Base-by-base conservation (phyloP, 108 stramenopile genomes). In the Nitzschia sp. region DNA sequence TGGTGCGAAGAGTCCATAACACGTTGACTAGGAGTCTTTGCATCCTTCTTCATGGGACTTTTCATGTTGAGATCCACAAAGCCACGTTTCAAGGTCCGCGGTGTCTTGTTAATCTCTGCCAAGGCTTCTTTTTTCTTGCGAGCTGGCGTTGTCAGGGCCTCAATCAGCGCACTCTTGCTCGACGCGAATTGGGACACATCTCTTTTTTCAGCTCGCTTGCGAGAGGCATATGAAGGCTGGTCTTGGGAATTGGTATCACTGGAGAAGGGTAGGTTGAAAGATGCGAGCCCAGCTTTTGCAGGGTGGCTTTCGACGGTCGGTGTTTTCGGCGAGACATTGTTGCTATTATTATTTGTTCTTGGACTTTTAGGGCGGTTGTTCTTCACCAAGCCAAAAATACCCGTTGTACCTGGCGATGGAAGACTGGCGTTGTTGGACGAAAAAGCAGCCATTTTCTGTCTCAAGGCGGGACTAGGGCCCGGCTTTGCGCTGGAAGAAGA, bases 1-100 rank as follows among this genome's bases (percentile, higher is more conserved):
- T 62, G 60, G 2, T 53, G 26, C 1, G 45, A 60, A 9, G 30
- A 22, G 41, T 71, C 70, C 34, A 61, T 38, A 11, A 71, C n/a
- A 53, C 70, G 48, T 67, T 56, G 53, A 1, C 32, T 23, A 29
- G 70, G 59, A 41, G 50, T 54, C 17, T 17, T 27, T 13, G 50
- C 21, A 34, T 71, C 47, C 3, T 34, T 36, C 27, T n/a, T 11
- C 26, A 16, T 19, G 1, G 69, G 58, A 2, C 60, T 48, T 9
- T 32, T 53, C 3, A 38, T 25, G 26, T 71, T 71, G 33, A 71
- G 26, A 2, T 52, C 61, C 28, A 71, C 52, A 41, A 71, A 71
- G 22, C 70, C 70, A 28, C 52, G 33, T 28, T 71, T 71, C 52
- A 71, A 28, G 13, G 70, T 71, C 8, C 59, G 59, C 17, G 59